Evolutionary conservation across 2,329 filamentous ascomycete genomes (phyloP).

Genomic region (Aspergillus awamori): DNA sequence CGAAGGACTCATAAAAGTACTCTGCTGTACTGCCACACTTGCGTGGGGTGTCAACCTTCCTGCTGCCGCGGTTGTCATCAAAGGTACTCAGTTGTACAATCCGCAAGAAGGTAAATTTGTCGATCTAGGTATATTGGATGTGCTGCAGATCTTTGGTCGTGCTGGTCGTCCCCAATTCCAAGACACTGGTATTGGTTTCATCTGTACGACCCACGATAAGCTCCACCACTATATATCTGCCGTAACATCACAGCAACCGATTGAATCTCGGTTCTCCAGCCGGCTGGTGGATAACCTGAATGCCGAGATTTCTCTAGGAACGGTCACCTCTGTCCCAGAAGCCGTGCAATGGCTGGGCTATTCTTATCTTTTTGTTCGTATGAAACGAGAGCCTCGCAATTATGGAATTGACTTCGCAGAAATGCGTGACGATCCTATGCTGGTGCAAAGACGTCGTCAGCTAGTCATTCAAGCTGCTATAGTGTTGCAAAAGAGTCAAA

Average conservation of each 20-base stretch:
- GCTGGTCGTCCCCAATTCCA: slow-evolving; percentile 97
- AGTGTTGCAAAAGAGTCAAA: slow-evolving; percentile 88
- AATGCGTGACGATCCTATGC: slow-evolving; percentile 79
- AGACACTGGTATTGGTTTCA: slow-evolving; percentile 96
- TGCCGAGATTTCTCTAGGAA: slow-evolving; percentile 89
- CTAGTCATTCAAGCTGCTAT: slow-evolving; percentile 86
- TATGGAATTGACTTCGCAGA: slow-evolving; percentile 97
- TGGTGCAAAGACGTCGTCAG: slow-evolving; percentile 82
- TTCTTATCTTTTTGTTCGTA: slow-evolving; percentile 94
- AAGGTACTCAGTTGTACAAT: slow-evolving; percentile 96
- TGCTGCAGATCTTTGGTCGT: slow-evolving; percentile 97
- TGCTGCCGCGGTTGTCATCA: slow-evolving; percentile 94
- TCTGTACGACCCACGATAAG: slow-evolving; percentile 94
- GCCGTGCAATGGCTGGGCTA: slow-evolving; percentile 98
- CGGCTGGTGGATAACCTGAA: slow-evolving; percentile 97
- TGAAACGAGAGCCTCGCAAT: slow-evolving; percentile 85
- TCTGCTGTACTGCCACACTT: slow-evolving; percentile 96
- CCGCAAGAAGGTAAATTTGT: slow-evolving; percentile 96
- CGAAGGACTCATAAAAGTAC: slow-evolving; percentile 90
- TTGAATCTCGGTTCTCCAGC: slow-evolving; percentile 93
- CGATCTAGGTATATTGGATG: slow-evolving; percentile 92
- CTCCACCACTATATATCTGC: slow-evolving; percentile 87
- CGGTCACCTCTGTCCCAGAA: slow-evolving; percentile 90
- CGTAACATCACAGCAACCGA: slow-evolving; percentile 93
- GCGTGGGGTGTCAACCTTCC: slow-evolving; percentile 99